phyloP scores from a whole-genome alignment of 2,329 filamentous ascomycete species.

The Helicocarpus griseus region DNA sequence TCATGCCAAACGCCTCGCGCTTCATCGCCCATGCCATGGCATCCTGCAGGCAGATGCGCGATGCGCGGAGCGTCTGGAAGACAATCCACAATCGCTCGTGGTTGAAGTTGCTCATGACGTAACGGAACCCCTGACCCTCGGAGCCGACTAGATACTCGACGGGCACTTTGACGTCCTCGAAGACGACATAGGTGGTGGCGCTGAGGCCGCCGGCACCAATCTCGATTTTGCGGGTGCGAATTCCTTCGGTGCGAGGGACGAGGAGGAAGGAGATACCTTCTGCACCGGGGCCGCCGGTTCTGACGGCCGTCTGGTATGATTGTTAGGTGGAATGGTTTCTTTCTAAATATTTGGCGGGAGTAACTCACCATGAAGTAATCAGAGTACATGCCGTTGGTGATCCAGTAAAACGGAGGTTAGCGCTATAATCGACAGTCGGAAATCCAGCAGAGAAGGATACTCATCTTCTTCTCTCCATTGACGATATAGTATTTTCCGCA shows the following conservation, averaged over 20 bases:
- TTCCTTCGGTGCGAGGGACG: not conserved
- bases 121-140: constrained; percentile 77
- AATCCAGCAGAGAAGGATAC: not conserved
- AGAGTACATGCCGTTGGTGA: constrained; percentile 4
- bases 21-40: constrained; percentile 85
- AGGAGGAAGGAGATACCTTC: constrained; percentile 3
- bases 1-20: constrained; percentile 73
- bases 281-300: constrained; percentile 2
- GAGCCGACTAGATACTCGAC: constrained; percentile 66
- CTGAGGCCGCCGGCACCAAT: not conserved
- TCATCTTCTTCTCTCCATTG: constrained; percentile 4
- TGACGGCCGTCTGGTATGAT: not conserved
- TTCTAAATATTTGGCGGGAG: not conserved
- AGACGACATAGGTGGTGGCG: constrained; percentile 25
- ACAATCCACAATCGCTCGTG: constrained; percentile 74
- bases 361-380: constrained; percentile 2
- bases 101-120: constrained; percentile 83
- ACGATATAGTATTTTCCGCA: constrained; percentile 4
- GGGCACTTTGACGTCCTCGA: constrained; percentile 79
- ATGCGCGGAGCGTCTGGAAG: constrained; percentile 55
- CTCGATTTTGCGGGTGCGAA: constrained; percentile 2
- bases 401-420: not conserved
- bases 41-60: constrained; percentile 65
- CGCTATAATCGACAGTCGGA: not conserved
- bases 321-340: not conserved